phyloP scores from a whole-genome alignment of 148 eudicot species.

The Chenopodium formosanum region DNA sequence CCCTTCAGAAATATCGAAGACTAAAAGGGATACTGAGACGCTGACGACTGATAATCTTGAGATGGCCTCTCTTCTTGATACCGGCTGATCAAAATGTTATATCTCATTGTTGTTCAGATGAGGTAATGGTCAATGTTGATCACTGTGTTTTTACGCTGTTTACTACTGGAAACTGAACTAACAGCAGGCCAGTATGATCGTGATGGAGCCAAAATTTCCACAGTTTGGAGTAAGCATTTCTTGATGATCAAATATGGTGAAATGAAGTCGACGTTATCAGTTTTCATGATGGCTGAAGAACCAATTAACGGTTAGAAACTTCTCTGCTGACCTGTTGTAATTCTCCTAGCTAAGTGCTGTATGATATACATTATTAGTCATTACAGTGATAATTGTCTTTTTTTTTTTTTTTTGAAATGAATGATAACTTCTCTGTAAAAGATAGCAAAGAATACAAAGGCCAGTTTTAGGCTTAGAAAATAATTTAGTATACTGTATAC shows the following conservation, averaged over 20 bases:
- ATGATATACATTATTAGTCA: not conserved
- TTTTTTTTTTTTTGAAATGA: not conserved
- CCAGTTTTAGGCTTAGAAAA: not conserved
- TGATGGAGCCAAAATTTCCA: not conserved
- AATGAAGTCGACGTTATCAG: not conserved
- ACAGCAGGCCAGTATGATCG: not conserved
- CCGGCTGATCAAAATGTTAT: slow-evolving; percentile 11
- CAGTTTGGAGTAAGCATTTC: not conserved
- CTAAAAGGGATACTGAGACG: slow-evolving; percentile 21
- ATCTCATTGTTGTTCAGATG: not conserved
- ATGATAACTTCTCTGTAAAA: not conserved
- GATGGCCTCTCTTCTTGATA: slow-evolving; percentile 25
- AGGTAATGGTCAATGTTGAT: not conserved
- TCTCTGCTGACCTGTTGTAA: not conserved
- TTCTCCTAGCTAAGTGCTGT: not conserved
- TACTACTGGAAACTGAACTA: not conserved
- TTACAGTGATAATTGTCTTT: not conserved
- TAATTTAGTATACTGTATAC: not conserved
- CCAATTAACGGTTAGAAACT: not conserved
- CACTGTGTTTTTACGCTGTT: not conserved
- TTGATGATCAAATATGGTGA: not conserved
- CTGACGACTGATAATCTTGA: slow-evolving; percentile 18
- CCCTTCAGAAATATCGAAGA: slow-evolving; percentile 22
- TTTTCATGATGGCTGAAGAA: not conserved
- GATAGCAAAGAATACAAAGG: not conserved